Evolutionary conservation across 192 early-diverging fungal species (phyloP).

Genomic region (Backusella luteola): DNA sequence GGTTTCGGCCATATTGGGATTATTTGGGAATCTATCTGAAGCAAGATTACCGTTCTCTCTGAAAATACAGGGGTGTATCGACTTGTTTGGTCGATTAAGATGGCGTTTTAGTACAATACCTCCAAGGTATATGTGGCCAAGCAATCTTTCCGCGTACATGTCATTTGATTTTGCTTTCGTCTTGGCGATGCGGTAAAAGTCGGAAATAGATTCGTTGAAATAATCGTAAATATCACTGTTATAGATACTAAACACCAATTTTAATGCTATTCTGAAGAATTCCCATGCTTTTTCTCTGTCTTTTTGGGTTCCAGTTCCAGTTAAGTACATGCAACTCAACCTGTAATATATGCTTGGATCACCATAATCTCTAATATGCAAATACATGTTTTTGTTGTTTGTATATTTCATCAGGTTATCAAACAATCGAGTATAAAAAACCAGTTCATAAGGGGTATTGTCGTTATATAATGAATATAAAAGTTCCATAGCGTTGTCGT

Average conservation of each 20-base stretch:
- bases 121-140: no score
- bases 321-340: not conserved
- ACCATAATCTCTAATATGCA: not conserved
- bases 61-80: no score
- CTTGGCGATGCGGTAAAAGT: no score
- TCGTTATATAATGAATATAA: not conserved
- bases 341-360: not conserved
- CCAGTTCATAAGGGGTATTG: not conserved
- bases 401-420: not conserved
- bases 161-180: no score
- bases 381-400: not conserved
- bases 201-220: not conserved
- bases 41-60: no score
- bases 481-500: not conserved
- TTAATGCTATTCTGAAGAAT: not conserved
- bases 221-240: not conserved
- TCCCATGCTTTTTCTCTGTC: not conserved
- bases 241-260: not conserved
- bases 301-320: not conserved
- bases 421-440: not conserved
- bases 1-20: not conserved
- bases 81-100: no score
- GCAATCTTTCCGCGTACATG: no score
- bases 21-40: not conserved
- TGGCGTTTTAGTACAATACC: no score